Base-by-base conservation (phyloP, 768 basidiomycete species). In the Trichaptum fuscoviolaceum region DNA sequence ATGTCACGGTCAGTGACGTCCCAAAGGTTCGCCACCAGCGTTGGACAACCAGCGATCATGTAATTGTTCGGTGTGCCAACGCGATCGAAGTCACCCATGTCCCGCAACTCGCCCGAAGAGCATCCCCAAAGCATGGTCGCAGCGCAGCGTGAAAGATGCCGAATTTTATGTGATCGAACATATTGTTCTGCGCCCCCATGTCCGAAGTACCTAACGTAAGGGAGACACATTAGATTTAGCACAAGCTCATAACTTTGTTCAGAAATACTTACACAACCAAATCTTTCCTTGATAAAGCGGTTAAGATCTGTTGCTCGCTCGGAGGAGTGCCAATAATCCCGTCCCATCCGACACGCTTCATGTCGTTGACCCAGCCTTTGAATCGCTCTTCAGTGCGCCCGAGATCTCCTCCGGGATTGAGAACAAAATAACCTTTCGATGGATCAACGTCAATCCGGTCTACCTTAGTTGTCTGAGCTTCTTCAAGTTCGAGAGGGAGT, bases 121-220 rank as follows among this genome's bases (percentile, higher is more conserved):
- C 97, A 99, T 0, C 97, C 97, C 97, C 96, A 99, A 2, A 99
- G 84, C 93, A 99, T 95, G 1, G 92, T 91, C 17, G 90, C 90
- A 7, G 97, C 96, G 74, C 97, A 99, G n/a, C 83, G 82, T 0
- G 85, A 84, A 35, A 99, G 81, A 67, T 89, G 85, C 8, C 93
- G 84, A 64, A 99, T 86, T 71, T 89, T 91, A 74, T 92, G 90
- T 1, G 95, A 93, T 2, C 93, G 89, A 7, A 93, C 83, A 72
- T 96, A 99, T 71, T 99, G 96, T 73, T 98, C 96, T 1, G 87
- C 96, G 7, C 96, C 96, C 1, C 95, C 95, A 71, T 99, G 97
- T 17, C 97, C 97, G 73, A 99, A 97, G 77, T 98, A 99, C 12
- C 96, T 99, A 69, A 18, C 52, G 34, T 1, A 35, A 30, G 24